Evolutionary conservation across 192 early-diverging fungal species (phyloP), one percentile per base, ranked within the genome.

Genomic region (Coemansia sp.): DNA sequence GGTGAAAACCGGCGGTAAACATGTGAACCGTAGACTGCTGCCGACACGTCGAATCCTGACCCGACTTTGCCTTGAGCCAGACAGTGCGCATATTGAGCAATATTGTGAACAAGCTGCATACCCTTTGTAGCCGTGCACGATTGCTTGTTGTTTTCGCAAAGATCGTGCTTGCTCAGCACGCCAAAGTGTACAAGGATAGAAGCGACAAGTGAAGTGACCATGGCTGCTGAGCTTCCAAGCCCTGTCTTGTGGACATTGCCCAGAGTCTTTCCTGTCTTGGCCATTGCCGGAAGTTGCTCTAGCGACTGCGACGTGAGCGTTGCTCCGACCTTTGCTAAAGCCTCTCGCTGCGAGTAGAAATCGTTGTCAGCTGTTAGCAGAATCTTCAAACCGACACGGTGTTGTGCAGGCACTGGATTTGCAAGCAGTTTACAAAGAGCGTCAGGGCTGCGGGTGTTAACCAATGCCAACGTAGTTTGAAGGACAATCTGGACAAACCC

Each of bases 31-130:
- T 87, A 96, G 1, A 95, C 90, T 2, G 97, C 97, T 4, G 91
- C 83, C 0, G 90, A 90, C 18, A 99, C 93, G 71, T 99, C 97
- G 67, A 99, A 99, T 12, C 97, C 97, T 49, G 87, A 89, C 2
- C 97, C 97, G 47, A 99, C 88, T 69, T 99, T 99, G 52, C 97
- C 97, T 65, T 99, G 97, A n/a, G 97, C 96, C 23, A 94, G 72
- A 65, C 97, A 97, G 82, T 99, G 97, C 13, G 88, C 85, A 61
- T 90, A 87, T 78, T 99, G 97, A 0, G 97, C 90, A 3, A 89
- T 57, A 61, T 94, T 93, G 75, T 99, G 93, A 7, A 94, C 84
- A 19, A 94, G 79, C 16, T 62, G 61, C 56, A 69, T 43, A 69
- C 83, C 83, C 2, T 54, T 23, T 9, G 35, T 38, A 12, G 49